These are phyloP conservation scores for Macrophomina tecta DNA, from an alignment of 2,329 filamentous ascomycete genomes.

Conservation along the genomic window DNA sequence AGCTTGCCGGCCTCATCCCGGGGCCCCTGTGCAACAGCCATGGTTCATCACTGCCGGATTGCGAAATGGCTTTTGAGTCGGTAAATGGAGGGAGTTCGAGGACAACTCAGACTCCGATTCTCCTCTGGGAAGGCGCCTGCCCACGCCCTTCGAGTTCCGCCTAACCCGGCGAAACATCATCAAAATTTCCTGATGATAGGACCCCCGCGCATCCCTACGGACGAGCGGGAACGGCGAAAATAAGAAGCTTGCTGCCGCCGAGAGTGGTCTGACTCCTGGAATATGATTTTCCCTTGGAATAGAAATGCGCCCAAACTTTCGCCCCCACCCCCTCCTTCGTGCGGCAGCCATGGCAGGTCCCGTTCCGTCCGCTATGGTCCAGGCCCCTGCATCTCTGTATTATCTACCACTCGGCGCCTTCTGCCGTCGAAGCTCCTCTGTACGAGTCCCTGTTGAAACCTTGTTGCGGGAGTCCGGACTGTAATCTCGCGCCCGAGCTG, in stretches of 20 bases:
- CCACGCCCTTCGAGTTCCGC: background rate
- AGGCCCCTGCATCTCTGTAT: background rate
- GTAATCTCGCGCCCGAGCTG: background rate
- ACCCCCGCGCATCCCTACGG: too few species aligned
- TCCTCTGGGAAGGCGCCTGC: background rate
- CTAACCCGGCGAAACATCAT: background rate
- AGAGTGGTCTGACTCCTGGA: too few species aligned
- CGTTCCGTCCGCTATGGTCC: background rate
- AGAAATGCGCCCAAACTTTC: background rate
- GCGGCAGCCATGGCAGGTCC: too few species aligned
- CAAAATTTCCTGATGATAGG: too few species aligned
- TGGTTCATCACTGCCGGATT: background rate
- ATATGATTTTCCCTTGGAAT: too few species aligned
- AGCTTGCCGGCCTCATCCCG: background rate
- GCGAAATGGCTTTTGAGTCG: background rate
- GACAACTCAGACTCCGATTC: background rate
- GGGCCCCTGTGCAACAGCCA: background rate
- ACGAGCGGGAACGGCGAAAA: too few species aligned
- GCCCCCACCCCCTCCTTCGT: background rate
- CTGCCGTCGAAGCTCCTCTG: background rate
- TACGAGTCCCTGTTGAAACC: background rate
- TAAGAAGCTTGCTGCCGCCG: too few species aligned
- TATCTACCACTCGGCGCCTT: background rate
- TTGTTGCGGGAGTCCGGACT: background rate
- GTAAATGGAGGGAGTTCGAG: background rate